Evolutionary conservation across 2,329 filamentous ascomycete genomes (phyloP), one percentile per base, ranked within the genome.

Genomic region (Hymenoscyphus fructigenus): DNA sequence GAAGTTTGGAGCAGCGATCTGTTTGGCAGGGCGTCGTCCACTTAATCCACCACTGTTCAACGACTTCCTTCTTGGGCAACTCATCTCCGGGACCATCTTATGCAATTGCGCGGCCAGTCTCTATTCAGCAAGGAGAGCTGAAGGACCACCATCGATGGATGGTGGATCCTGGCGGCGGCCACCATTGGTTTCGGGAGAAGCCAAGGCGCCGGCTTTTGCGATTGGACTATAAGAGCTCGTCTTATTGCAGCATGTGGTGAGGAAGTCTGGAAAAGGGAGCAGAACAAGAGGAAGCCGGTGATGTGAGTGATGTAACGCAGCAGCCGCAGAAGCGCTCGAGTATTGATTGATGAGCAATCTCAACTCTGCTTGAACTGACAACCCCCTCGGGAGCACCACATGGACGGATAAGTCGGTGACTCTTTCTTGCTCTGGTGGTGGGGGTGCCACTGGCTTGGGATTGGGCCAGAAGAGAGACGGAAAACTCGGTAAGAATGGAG

Each of bases 41-140:
- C 36, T 38, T 38, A 7, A 12, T 53, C 47, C 20, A 26, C 20
- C 47, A 23, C 26, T 58, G 41, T 66, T 60, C 63, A 41, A 59
- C 56, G 62, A 56, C 66, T 69, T 57, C 67, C 67, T 63, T 26
- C 61, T 68, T 65, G 60, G 70, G 69, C 36, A 68, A 56, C 20
- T 67, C 64, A 70, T 70, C 66, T 72, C 70, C 70, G 70, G 56
- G 47, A 17, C 66, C 67, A 69, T 63, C 64, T 68, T 61, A 69
- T 69, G 66, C 66, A 65, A 66, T 68, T 68, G 69, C 65, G 66
- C 64, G 62, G 63, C 66, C 62, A 57, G 26, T 55, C 50, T 60
- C 36, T 32, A 65, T 62, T 53, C 50, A 60, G 65, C 65, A 59
- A 61, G 59, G 63, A 60, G 58, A 61, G 65, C 65, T 55, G 57